phyloP scores from a whole-genome alignment of 2,329 filamentous ascomycete species.

The Camptophora hylomeconis region DNA sequence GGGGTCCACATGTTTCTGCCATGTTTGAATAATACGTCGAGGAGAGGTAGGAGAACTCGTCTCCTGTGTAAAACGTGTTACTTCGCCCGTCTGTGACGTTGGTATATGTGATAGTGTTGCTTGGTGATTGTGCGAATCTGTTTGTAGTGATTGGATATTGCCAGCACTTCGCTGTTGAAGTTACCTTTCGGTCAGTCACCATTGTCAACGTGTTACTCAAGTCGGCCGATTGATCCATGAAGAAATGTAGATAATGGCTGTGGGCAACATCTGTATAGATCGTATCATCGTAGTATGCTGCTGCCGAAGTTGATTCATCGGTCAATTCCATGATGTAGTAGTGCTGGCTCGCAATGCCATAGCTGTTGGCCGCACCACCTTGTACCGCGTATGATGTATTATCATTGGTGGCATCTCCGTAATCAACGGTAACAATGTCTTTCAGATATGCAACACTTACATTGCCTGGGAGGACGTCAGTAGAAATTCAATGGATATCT shows the following conservation, averaged over 20 bases:
- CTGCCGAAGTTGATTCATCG: no score
- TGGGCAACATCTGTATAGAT: no score
- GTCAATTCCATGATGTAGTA: constrained; percentile 12
- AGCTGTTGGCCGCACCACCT: constrained; percentile 11
- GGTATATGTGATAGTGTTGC: no score
- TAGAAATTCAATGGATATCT: no score
- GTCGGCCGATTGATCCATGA: no score
- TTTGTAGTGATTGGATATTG: constrained; percentile 5
- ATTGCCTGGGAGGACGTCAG: background rate
- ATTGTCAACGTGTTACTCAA: no score
- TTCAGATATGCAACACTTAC: constrained; percentile 5
- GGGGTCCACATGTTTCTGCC: constrained; percentile 16
- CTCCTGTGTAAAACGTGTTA: constrained; percentile 2
- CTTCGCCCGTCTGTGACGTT: constrained; percentile 6
- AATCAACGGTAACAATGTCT: no score
- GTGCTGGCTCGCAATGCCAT: constrained; percentile 13
- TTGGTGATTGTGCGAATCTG: constrained; percentile 9
- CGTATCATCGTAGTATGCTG: no score
- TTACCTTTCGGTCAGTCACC: constrained; percentile 8
- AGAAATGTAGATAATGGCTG: no score
- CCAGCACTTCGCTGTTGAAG: constrained; percentile 9
- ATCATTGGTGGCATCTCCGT: no score
- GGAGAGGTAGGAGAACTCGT: constrained; percentile 4
- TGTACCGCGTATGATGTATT: constrained; percentile 8
- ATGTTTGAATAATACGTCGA: constrained; percentile 4